Conservation (phyloP, 2,329 filamentous ascomycete genomes). For the Xenosphaeropsis pyriputrescens region DNA sequence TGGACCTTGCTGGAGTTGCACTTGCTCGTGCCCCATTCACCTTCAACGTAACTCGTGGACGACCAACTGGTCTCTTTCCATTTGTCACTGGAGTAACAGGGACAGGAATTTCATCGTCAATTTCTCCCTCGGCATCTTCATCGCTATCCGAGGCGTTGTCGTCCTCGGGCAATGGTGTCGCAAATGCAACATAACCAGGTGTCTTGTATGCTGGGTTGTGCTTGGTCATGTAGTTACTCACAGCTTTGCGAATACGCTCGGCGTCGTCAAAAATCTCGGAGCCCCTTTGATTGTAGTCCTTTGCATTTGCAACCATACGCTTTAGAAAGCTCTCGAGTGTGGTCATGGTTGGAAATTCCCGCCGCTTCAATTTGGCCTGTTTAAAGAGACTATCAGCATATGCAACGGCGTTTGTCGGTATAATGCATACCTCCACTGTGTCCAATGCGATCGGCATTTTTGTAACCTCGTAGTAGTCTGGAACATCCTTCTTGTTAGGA, state of each 20-base stretch:
- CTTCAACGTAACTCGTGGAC: slow-evolving; percentile 7
- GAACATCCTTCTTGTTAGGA: slow-evolving; percentile 44
- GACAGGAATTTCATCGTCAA: slow-evolving; percentile 15
- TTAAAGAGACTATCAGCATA: not conserved
- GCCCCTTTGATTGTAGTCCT: slow-evolving; percentile 64
- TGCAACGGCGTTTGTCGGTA: not conserved
- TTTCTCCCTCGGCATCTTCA: slow-evolving; percentile 18
- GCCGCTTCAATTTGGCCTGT: slow-evolving; percentile 46
- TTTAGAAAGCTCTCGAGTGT: slow-evolving; percentile 75
- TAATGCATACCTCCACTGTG: slow-evolving; percentile 42
- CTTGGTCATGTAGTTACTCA: slow-evolving; percentile 79
- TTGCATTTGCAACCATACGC: slow-evolving; percentile 76
- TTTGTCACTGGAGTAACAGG: slow-evolving; percentile 1
- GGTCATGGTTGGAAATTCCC: slow-evolving; percentile 56
- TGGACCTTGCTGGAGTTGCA: slow-evolving; percentile 26
- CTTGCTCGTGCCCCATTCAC: slow-evolving; percentile 20
- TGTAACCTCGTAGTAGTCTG: slow-evolving; percentile 66
- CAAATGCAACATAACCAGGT: slow-evolving; percentile 52
- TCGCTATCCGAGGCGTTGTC: slow-evolving; percentile 18
- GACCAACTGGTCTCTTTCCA: slow-evolving; percentile 9
- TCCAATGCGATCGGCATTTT: slow-evolving; percentile 67
- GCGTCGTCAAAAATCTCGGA: slow-evolving; percentile 69
- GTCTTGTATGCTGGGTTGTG: slow-evolving; percentile 70
- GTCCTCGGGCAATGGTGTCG: slow-evolving; percentile 57
- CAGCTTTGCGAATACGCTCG: slow-evolving; percentile 71